Evolutionary conservation across 805 yeast species (phyloP).

Genomic region (Kodamaea restingae): DNA sequence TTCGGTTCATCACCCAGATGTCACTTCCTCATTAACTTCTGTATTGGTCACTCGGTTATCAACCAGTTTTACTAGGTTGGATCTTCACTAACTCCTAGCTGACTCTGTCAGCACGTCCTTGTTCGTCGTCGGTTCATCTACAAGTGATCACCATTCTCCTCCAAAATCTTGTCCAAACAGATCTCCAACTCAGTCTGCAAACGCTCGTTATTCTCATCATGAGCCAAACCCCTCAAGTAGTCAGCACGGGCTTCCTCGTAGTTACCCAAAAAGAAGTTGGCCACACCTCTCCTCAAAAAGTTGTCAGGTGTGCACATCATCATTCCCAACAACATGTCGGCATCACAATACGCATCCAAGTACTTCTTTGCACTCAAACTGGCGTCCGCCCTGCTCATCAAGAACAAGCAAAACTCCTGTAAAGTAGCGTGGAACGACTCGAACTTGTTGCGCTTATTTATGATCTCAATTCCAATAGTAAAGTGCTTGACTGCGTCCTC

Average conservation of each 20-base stretch:
- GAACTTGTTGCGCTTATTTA: conserved; percentile 63
- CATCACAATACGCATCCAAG: conserved; percentile 62
- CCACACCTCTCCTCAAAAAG: conserved; percentile 67
- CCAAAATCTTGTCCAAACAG: conserved; percentile 45
- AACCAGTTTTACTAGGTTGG: too few relatives aligned
- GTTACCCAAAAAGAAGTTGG: conserved; percentile 58
- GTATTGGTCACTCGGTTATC: too few relatives aligned
- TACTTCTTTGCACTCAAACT: conserved; percentile 51
- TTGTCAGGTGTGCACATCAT: conserved; percentile 63
- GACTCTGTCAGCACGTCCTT: too few relatives aligned
- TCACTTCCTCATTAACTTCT: too few relatives aligned
- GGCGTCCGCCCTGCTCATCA: conserved; percentile 71
- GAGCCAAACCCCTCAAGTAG: conserved; percentile 70
- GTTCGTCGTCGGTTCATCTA: neutral
- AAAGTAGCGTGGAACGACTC: conserved; percentile 70
- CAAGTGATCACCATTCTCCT: conserved; percentile 53
- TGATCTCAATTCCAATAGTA: conserved; percentile 63
- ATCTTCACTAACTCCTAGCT: too few relatives aligned
- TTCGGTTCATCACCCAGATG: too few relatives aligned
- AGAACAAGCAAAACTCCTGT: conserved; percentile 61
- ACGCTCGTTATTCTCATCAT: conserved; percentile 50
- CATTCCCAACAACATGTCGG: conserved; percentile 59
- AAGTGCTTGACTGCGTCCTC: conserved; percentile 62
- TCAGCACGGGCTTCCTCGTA: conserved; percentile 59
- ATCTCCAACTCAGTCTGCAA: conserved; percentile 46